Evolutionary conservation across 2,329 filamentous ascomycete species (phyloP).

Genomic region (Trichoderma oligosporum): DNA sequence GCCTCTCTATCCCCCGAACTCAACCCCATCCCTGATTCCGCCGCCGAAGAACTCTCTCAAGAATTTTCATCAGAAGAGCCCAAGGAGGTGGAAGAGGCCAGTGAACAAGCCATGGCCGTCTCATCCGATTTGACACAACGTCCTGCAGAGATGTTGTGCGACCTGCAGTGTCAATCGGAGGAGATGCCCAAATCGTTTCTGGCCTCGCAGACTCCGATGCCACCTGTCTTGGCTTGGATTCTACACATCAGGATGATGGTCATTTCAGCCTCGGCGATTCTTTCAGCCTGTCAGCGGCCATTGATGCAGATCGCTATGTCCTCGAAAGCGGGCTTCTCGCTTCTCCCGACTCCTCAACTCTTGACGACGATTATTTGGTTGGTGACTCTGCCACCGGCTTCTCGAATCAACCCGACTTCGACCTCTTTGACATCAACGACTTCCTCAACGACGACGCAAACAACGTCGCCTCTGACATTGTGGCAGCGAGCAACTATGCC

Average conservation of each 20-base stretch:
- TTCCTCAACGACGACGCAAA: slow-evolving; percentile 53
- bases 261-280: slow-evolving; percentile 65
- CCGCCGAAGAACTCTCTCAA: slow-evolving; percentile 27
- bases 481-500: slow-evolving; percentile 48
- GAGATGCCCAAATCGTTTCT: slow-evolving; percentile 50
- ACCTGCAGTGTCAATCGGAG: slow-evolving; percentile 99
- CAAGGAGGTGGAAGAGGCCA: slow-evolving; percentile 19
- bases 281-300: slow-evolving; percentile 65
- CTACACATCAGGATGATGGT: slow-evolving; percentile 58
- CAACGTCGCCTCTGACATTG: slow-evolving; percentile 44
- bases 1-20: slow-evolving; percentile 58
- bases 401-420: slow-evolving; percentile 39
- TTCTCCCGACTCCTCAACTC: slow-evolving; percentile 64
- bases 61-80: slow-evolving; percentile 20
- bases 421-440: slow-evolving; percentile 51
- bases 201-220: slow-evolving; percentile 40
- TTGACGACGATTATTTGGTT: slow-evolving; percentile 65
- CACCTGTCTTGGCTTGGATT: slow-evolving; percentile 42
- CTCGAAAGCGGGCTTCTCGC: slow-evolving; percentile 72
- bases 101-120: slow-evolving; percentile 34
- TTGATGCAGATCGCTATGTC: slow-evolving; percentile 71
- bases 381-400: slow-evolving; percentile 53
- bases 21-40: slow-evolving; percentile 44
- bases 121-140: slow-evolving; percentile 97
- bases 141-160: slow-evolving; percentile 99